Percentiles rank a stretch among this genome's conserved stretches.
Conservation (phyloP, 2,329 filamentous ascomycete species). For the Rhinocladiella mackenziei region DNA sequence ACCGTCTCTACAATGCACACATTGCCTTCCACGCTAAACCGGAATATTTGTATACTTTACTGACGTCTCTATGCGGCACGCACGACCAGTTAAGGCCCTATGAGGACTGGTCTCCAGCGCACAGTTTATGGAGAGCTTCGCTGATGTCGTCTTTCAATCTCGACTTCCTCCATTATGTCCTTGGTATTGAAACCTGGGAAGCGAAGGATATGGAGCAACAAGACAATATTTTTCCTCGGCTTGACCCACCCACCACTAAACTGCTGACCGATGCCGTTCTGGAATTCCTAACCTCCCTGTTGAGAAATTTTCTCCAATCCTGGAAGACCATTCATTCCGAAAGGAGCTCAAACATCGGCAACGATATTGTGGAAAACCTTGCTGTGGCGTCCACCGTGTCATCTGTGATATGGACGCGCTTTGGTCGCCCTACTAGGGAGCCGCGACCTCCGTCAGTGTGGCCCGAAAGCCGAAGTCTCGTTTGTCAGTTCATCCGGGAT, state of each 20-base stretch:
- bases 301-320: slow-evolving; percentile 43
- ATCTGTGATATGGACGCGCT: slow-evolving; percentile 11
- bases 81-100: slow-evolving; percentile 22
- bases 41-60: slow-evolving; percentile 66
- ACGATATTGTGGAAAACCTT: slow-evolving; percentile 38
- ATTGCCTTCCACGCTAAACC: slow-evolving; percentile 62
- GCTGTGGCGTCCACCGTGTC: slow-evolving; percentile 11
- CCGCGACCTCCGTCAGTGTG: slow-evolving; percentile 1
- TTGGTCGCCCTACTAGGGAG: not conserved
- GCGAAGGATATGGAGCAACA: too few relatives aligned
- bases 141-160: slow-evolving; percentile 7
- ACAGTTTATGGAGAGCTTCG: slow-evolving; percentile 11
- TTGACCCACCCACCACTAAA: slow-evolving; percentile 13
- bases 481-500: slow-evolving; percentile 10
- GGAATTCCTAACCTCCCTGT: slow-evolving; percentile 45
- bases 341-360: slow-evolving; percentile 45
- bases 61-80: slow-evolving; percentile 60
- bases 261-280: slow-evolving; percentile 38
- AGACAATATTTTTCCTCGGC: not conserved
- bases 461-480: slow-evolving; percentile 6
- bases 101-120: slow-evolving; percentile 18
- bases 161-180: slow-evolving; percentile 16
- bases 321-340: slow-evolving; percentile 44
- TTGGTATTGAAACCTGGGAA: not conserved
- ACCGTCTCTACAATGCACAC: slow-evolving; percentile 63